Base-by-base conservation (phyloP, 495 filamentous ascomycete species). In the Aspergillus nanangensis region DNA sequence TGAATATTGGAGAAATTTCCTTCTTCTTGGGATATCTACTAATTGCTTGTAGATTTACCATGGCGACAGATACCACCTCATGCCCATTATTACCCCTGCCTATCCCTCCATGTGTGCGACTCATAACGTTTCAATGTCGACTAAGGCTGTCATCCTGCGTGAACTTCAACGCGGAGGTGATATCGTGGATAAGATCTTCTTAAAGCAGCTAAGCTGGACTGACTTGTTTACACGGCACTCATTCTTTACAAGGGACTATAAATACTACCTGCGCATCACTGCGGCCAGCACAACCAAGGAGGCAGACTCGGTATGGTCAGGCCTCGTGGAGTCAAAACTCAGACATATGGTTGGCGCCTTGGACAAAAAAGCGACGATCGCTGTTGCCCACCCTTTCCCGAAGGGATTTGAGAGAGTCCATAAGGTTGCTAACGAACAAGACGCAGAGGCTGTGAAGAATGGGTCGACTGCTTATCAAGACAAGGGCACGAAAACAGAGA, bases 71-170 rank as follows among this genome's bases (percentile, higher is more conserved):
- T 84, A 77, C 50, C 92, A 96, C 63, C 66, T 93, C 13, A 98
- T 98, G 93, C 93, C 93, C 38, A 88, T 98, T 56, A 96, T 98
- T 57, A 98, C 88, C 4, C 93, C 93, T 2, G 88, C 94, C 2
- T 96, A 95, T 66, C 93, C 90, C 11, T 90, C 87, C 36, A 95
- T 95, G 89, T 96, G 92, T 58, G 83, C 94, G 3, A 96, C 92
- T 0, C 91, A 96, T 70, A 97, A 96, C 57, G 80, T 98, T 40
- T 87, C 86, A 4, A 70, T 77, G 55, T 96, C 90, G 1, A 94
- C 92, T 1, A 91, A 88, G 71, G 71, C 71, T 25, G 80, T 96
- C 38, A 87, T 98, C 52, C 75, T 88, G 43, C 77, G 82, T 9
- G 93, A 98, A 54, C 74, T 97, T 22, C 77, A 87, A 45, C 79